Conservation (phyloP, 31 red algal species). For the Odonthalia washingtoniensis region DNA sequence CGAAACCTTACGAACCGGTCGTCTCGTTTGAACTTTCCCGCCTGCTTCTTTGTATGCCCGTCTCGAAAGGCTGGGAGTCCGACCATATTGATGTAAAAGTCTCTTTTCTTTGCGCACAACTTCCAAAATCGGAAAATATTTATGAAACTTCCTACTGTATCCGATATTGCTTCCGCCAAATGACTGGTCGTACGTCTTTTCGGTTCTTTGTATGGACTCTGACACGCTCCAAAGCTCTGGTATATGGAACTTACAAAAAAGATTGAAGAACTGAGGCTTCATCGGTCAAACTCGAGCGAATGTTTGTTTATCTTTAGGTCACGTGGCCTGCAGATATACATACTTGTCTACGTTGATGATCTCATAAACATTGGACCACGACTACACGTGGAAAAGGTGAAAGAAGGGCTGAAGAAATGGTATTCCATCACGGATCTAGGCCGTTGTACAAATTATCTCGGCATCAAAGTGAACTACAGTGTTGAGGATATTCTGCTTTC, state of each 20-base stretch:
- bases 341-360: conserved; percentile 43
- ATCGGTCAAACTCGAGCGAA: not conserved
- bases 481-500: not conserved
- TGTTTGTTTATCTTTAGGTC: conserved; percentile 1
- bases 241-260: not conserved
- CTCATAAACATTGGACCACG: conserved; percentile 3
- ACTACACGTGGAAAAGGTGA: not conserved
- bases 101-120: conserved; percentile 14
- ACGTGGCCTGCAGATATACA: not conserved
- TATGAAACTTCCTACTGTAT: not conserved
- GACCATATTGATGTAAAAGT: conserved; percentile 14
- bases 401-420: not conserved
- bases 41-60: conserved; percentile 21
- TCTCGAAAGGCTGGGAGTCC: not conserved
- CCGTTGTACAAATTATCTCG: not conserved
- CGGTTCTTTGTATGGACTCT: conserved; percentile 47
- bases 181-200: not conserved
- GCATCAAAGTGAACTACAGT: conserved; percentile 16
- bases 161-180: not conserved
- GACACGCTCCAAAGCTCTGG: conserved; percentile 28
- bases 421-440: conserved; percentile 7
- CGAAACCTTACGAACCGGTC: conserved; percentile 22
- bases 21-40: conserved; percentile 12
- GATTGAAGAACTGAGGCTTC: not conserved
- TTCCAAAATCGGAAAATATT: conserved; percentile 10